Base-by-base conservation (phyloP, 768 basidiomycete species). In the Mycena vulgaris region DNA sequence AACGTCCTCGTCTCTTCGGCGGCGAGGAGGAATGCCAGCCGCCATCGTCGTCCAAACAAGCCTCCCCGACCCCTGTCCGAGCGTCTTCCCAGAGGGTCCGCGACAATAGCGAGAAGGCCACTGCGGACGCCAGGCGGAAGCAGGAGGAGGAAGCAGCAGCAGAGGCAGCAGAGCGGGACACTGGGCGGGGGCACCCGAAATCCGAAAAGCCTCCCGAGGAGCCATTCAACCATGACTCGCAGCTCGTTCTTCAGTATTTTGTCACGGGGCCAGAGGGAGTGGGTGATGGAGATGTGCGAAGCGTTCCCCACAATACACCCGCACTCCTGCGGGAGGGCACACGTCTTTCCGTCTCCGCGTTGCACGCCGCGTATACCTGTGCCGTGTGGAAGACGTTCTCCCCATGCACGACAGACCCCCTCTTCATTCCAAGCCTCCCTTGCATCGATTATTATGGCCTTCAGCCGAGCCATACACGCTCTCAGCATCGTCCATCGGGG, bases 331-430 rank as follows among this genome's bases (percentile, higher is more conserved):
- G 63, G n/a, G 23, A 53, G 16, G 63, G 63, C 30, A 64, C 63
- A 23, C 40, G 23, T 45, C 31, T 64, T 55, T 64, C 63, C 37
- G 52, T 47, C 8, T 7, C 19, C 25, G 63, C 63, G 31, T 27
- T 65, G 53, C 63, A 65, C n/a, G 63, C 63, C n/a, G 53, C 42
- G 42, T 57, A 65, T 17, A 57, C 45, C 42, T 56, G 55, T 42
- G 42, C 53, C 42, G 33, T 65, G 25, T 65, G 63, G 63, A 55
- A 57, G 42, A 30, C 52, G n/a, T 65, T 47, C 21, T 37, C 40
- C 21, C 53, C 53, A 2, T 2, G 6, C 2, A 23, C 39, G 17
- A 40, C 6, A n/a, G 33, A 28, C 25, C 16, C 59, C 17, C 21
- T 9, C 16, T 31, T 49, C 23, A 27, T 25, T 14, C 59, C 45